A percentile compares a stretch with the other conserved stretches of the same genome.
phyloP scores from a whole-genome alignment of 768 basidiomycete species.

The Lentinula aciculospora region DNA sequence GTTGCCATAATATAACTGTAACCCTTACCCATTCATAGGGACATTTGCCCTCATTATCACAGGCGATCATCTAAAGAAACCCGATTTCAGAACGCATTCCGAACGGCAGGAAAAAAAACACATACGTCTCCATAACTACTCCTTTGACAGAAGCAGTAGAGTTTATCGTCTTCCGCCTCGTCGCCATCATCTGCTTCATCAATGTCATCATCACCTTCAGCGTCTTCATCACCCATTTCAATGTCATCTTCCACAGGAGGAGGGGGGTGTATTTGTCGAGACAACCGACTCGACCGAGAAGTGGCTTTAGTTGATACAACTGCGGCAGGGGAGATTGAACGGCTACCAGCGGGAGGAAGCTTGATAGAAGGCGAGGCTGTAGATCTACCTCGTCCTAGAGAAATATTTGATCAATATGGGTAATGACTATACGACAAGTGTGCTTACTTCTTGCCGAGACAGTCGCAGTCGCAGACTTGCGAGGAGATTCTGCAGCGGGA shows the following conservation, averaged over 20 bases:
- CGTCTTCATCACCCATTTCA: slow-evolving; percentile 18
- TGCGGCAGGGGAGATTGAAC: slow-evolving; percentile 24
- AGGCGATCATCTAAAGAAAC: slow-evolving; percentile 56
- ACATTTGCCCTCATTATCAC: slow-evolving; percentile 61
- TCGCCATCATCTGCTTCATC: slow-evolving; percentile 17
- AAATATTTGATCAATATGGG: not conserved
- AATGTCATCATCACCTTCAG: not conserved
- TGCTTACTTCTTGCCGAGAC: slow-evolving; percentile 34
- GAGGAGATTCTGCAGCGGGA: not conserved
- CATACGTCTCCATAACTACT: slow-evolving; percentile 46
- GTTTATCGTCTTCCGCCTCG: slow-evolving; percentile 43
- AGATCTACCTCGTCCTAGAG: not conserved
- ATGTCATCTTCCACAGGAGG: slow-evolving; percentile 31
- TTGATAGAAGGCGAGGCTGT: slow-evolving; percentile 34
- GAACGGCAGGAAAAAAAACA: not conserved
- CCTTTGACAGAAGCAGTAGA: slow-evolving; percentile 50
- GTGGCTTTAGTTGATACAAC: slow-evolving; percentile 31
- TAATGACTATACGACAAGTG: not conserved
- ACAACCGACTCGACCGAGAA: slow-evolving; percentile 36
- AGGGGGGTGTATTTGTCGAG: slow-evolving; percentile 36
- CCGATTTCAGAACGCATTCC: not conserved
- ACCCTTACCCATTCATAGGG: slow-evolving; percentile 67
- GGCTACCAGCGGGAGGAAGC: slow-evolving; percentile 21
- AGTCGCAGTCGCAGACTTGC: slow-evolving; percentile 21
- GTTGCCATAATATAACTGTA: not conserved